These are phyloP conservation scores for Sarocladiaceae sp. DNA, from an alignment of 2,329 filamentous ascomycete genomes.

Conservation along the genomic window DNA sequence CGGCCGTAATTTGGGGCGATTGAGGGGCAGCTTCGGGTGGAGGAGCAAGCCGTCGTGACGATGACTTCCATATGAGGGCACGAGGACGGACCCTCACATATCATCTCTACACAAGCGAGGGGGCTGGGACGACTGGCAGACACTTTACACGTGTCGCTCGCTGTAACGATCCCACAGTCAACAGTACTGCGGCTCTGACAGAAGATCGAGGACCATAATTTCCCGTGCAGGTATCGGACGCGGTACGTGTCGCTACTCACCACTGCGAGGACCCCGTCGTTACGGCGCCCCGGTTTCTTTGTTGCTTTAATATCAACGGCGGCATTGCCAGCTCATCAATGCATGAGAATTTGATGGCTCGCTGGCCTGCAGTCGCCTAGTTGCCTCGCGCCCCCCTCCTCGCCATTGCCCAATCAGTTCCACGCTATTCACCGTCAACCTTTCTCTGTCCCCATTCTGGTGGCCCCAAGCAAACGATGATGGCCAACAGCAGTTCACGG, in stretches of 20 bases:
- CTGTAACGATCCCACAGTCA: background rate
- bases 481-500: background rate
- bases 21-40: background rate
- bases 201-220: background rate
- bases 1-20: background rate
- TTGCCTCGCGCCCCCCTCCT: conserved; percentile 30
- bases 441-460: conserved; percentile 11
- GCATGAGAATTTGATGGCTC: conserved; percentile 54
- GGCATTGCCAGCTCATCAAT: conserved; percentile 74
- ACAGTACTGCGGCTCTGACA: background rate
- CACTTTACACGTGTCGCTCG: conserved; percentile 5
- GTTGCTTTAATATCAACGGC: conserved; percentile 44
- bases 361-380: conserved; percentile 34
- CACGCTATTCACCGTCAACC: conserved; percentile 19
- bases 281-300: conserved; percentile 1
- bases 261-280: background rate
- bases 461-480: conserved; percentile 2
- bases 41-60: background rate
- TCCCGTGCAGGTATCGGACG: conserved; percentile 1
- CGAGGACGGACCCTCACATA: background rate
- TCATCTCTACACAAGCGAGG: too few relatives aligned
- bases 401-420: conserved; percentile 18
- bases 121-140: too few relatives aligned
- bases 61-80: too few relatives aligned
- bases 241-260: conserved; percentile 5